Conservation (phyloP, 2,329 filamentous ascomycete species). For the Fusarium sp. region DNA sequence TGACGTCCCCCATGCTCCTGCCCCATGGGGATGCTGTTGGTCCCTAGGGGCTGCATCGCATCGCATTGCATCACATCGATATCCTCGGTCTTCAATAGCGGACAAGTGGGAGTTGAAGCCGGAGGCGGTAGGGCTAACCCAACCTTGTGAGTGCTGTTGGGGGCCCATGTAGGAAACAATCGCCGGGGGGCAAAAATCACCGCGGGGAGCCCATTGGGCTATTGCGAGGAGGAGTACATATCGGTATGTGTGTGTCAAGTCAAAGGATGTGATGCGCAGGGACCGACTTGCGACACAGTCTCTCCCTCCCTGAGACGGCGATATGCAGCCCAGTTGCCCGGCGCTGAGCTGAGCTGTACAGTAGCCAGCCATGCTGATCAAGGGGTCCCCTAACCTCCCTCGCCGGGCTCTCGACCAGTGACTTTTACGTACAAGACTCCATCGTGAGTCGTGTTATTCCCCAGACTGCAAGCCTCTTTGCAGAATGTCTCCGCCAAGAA, state of each 20-base stretch:
- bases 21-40: slow-evolving; percentile 2
- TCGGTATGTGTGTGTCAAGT: neutral
- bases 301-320: neutral
- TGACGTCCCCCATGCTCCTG: slow-evolving; percentile 3
- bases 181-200: slow-evolving; percentile 4
- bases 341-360: neutral
- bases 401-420: neutral
- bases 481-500: slow-evolving; percentile 27
- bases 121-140: slow-evolving; percentile 5
- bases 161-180: slow-evolving; percentile 7
- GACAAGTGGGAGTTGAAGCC: slow-evolving; percentile 17
- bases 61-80: neutral
- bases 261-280: slow-evolving; percentile 12
- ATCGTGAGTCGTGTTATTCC: slow-evolving; percentile 14
- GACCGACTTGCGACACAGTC: slow-evolving; percentile 11
- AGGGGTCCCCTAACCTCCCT: neutral
- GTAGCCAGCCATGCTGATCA: slow-evolving; percentile 7
- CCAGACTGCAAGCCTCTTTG: neutral
- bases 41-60: neutral
- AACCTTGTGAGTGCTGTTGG: slow-evolving; percentile 4
- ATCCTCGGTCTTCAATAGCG: slow-evolving; percentile 13
- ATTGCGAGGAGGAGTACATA: neutral
- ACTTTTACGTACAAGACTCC: slow-evolving; percentile 4
- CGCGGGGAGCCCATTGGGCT: slow-evolving; percentile 12
- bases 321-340: slow-evolving; percentile 5